phyloP scores from a whole-genome alignment of 2,329 filamentous ascomycete genomes.

The Colletotrichum musae region DNA sequence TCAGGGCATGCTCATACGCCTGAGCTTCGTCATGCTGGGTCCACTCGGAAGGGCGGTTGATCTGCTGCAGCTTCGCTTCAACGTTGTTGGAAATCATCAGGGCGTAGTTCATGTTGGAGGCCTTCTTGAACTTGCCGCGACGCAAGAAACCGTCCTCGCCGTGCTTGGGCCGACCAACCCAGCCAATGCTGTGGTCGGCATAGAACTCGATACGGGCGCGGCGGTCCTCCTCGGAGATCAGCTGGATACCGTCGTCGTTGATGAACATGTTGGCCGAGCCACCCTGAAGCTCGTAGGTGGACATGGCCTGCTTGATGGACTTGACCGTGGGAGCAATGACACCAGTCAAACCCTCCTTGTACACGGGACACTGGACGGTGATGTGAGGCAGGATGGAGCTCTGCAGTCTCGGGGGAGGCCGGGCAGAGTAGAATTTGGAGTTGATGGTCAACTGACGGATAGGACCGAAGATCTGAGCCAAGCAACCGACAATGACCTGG shows the following conservation, averaged over 20 bases:
- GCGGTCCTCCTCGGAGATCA: constrained; percentile 74
- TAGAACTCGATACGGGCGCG: constrained; percentile 77
- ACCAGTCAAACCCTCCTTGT: constrained; percentile 83
- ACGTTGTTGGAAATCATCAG: constrained; percentile 78
- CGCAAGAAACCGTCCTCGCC: constrained; percentile 74
- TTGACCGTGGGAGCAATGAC: constrained; percentile 85
- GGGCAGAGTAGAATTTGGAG: constrained; percentile 86
- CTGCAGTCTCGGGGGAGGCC: constrained; percentile 74
- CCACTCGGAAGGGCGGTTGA: constrained; percentile 74
- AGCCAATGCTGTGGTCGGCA: constrained; percentile 77
- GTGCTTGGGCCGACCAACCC: constrained; percentile 76
- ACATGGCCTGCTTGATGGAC: constrained; percentile 83
- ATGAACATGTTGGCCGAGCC: constrained; percentile 85
- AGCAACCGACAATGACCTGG: constrained; percentile 82
- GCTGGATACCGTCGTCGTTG: constrained; percentile 82
- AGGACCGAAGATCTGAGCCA: constrained; percentile 83
- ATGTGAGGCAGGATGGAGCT: constrained; percentile 75
- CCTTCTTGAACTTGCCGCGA: constrained; percentile 78
- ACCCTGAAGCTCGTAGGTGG: constrained; percentile 82
- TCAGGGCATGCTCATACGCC: constrained; percentile 76
- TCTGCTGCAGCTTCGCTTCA: constrained; percentile 75
- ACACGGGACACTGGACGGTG: constrained; percentile 89
- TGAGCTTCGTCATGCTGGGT: constrained; percentile 77
- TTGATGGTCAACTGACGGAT: constrained; percentile 81
- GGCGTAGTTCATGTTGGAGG: constrained; percentile 81